Conservation (phyloP, 768 basidiomycete species). For the Mycena vulgaris region DNA sequence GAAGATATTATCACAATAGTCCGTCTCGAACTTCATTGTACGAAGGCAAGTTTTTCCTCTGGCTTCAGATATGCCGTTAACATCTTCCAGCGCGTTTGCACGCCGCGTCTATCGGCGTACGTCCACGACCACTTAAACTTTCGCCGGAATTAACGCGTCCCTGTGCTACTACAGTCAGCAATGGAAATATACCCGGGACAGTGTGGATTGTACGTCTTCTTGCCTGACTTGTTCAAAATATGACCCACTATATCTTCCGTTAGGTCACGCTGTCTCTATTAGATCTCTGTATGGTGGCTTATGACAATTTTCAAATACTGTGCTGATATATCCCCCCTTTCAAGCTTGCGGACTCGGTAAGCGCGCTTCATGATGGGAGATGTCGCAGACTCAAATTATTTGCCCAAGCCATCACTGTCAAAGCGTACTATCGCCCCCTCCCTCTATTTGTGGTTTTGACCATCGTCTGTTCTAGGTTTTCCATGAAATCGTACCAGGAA, state of each 20-base stretch:
- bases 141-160: background rate
- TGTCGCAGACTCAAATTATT: constrained; percentile 10
- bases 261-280: background rate
- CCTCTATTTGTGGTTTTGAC: constrained; percentile 4
- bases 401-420: constrained; percentile 64
- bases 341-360: constrained; percentile 57
- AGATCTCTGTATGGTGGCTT: constrained; percentile 42
- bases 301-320: background rate
- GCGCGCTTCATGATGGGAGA: constrained; percentile 27
- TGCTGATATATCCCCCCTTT: constrained; percentile 11
- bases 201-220: constrained; percentile 61
- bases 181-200: constrained; percentile 59
- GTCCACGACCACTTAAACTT: constrained; percentile 33
- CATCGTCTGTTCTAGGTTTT: constrained; percentile 52
- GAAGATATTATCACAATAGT: constrained; percentile 46
- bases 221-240: background rate
- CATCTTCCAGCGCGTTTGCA: constrained; percentile 61
- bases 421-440: constrained; percentile 62
- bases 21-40: constrained; percentile 65
- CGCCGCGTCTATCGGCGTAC: constrained; percentile 65
- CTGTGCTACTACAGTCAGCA: constrained; percentile 56
- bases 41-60: constrained; percentile 48
- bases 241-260: background rate
- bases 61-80: background rate
- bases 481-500: constrained; percentile 52